Evolutionary conservation across 257 asterid genomes (phyloP).

Genomic region (Striga asiatica): DNA sequence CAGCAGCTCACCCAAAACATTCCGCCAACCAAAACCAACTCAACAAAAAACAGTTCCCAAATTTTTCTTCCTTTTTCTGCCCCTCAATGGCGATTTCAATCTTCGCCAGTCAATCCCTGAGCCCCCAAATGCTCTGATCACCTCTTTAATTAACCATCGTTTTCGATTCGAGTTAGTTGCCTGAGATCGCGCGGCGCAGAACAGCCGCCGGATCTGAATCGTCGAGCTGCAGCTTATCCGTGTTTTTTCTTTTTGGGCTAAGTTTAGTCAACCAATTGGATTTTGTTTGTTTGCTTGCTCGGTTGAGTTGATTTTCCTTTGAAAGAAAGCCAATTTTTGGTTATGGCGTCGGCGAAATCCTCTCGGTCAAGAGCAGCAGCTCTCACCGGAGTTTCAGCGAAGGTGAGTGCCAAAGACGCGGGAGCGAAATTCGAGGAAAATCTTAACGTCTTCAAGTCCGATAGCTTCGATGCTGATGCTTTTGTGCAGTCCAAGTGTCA

Average conservation of each 20-base stretch:
- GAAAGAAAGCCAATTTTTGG: background rate
- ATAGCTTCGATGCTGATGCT: slow-evolving; percentile 80
- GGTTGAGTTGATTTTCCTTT: background rate
- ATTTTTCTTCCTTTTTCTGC: slow-evolving; percentile 12
- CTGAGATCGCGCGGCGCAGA: background rate
- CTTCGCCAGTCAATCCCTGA: slow-evolving; percentile 6
- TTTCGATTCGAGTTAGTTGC: slow-evolving; percentile 8
- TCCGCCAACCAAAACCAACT: slow-evolving; percentile 31
- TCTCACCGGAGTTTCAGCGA: slow-evolving; percentile 46
- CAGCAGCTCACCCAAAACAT: slow-evolving; percentile 14
- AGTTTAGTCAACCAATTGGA: slow-evolving; percentile 11
- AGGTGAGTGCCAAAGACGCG: slow-evolving; percentile 45
- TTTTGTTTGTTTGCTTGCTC: background rate
- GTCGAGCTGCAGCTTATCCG: slow-evolving; percentile 8
- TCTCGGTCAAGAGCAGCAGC: slow-evolving; percentile 72
- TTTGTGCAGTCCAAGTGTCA: slow-evolving; percentile 88
- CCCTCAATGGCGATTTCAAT: slow-evolving; percentile 26
- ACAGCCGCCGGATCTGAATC: slow-evolving; percentile 42
- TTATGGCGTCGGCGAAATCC: slow-evolving; percentile 74
- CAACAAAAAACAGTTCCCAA: background rate
- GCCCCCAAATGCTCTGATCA: background rate
- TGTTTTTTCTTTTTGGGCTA: slow-evolving; percentile 5
- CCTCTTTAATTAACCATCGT: background rate
- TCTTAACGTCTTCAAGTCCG: slow-evolving; percentile 89
- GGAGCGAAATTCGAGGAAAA: slow-evolving; percentile 79